Evolutionary conservation across 176 grass and related monocot genomes (phyloP), one percentile per base, ranked within the genome.

Genomic region (Zea luxurians): DNA sequence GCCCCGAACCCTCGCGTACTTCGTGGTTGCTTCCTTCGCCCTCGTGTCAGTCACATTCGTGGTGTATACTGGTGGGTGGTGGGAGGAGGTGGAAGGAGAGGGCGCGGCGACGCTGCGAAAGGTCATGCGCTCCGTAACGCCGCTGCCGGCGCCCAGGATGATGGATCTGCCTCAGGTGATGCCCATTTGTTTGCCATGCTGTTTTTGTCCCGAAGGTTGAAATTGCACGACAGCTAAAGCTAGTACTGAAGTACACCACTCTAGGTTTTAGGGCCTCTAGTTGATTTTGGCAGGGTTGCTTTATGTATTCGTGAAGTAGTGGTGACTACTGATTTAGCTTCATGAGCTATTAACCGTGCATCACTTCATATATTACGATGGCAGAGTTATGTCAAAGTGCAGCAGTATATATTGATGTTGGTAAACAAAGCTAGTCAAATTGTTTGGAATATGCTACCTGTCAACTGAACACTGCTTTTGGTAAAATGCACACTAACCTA

Each of bases 91-190:
- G 42, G 77, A 89, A 15, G 78, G 47, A 11, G 79, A 78, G 64
- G 88, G 66, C 50, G 73, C 78, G 70, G 76, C 72, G 65, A 77
- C 71, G 60, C 41, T 88, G 53, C 79, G 73, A 76, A 90, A 43
- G 78, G 75, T 88, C 75, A 88, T 74, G 89, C 89, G 92, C 69
- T 88, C 81, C 61, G 62, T 94, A 75, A 94, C 96, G 41, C 96
- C 91, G 13, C 78, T 94, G 41, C 42, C 86, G 11, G 76, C 86
- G 27, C 92, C 96, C 34, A 90, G 87, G 84, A 90, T 98, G 89
- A 94, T 89, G 89, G 96, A 98, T 90, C 92, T 94, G 72, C 78
- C 85, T 57, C 96, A 94, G 91, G 96, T 98, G 78, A 78, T 50
- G 74, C 5, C n/a, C 76, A 43, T 47, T 74, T 2, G 2, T 21